Evolutionary conservation across 2,329 filamentous ascomycete genomes (phyloP).

Genomic region (Phoma herbarum): DNA sequence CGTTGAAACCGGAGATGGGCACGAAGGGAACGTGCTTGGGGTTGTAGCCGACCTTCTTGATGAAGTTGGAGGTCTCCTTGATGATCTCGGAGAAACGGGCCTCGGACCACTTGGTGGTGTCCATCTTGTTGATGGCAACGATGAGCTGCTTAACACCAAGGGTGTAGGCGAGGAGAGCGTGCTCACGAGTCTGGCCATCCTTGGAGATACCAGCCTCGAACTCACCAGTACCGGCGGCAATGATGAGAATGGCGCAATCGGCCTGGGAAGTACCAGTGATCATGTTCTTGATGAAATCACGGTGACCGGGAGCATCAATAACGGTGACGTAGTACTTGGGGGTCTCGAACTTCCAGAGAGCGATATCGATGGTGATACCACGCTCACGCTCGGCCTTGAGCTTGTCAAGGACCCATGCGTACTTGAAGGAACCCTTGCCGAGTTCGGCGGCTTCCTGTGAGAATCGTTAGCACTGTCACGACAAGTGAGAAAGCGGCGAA

Average conservation of each 20-base stretch:
- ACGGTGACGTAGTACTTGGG: constrained; percentile 97
- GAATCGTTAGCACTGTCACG: constrained; percentile 48
- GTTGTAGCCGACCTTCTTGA: constrained; percentile 99
- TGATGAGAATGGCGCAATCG: constrained; percentile 99
- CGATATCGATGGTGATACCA: constrained; percentile 99
- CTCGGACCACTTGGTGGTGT: constrained; percentile 99
- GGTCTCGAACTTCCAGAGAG: constrained; percentile 99
- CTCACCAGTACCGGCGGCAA: constrained; percentile 99
- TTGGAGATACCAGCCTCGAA: constrained; percentile 99
- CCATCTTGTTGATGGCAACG: constrained; percentile 99
- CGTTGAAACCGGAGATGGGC: constrained; percentile 99
- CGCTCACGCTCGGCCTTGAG: constrained; percentile 99
- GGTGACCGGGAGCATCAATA: constrained; percentile 94
- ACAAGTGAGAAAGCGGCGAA: constrained; percentile 16
- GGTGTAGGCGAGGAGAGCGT: constrained; percentile 99
- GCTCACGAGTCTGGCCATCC: constrained; percentile 99
- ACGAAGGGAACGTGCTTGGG: constrained; percentile 98
- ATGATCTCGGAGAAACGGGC: constrained; percentile 97
- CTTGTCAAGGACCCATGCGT: constrained; percentile 99
- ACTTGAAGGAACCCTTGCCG: constrained; percentile 99
- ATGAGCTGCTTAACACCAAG: constrained; percentile 99
- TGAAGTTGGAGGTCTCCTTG: constrained; percentile 99
- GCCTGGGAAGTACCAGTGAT: constrained; percentile 99
- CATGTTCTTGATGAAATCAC: constrained; percentile 99
- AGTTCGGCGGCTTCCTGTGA: constrained; percentile 94